Evolutionary conservation across 1,139 yeast species (phyloP).

Genomic region (Lodderomyces parapsilosis): DNA sequence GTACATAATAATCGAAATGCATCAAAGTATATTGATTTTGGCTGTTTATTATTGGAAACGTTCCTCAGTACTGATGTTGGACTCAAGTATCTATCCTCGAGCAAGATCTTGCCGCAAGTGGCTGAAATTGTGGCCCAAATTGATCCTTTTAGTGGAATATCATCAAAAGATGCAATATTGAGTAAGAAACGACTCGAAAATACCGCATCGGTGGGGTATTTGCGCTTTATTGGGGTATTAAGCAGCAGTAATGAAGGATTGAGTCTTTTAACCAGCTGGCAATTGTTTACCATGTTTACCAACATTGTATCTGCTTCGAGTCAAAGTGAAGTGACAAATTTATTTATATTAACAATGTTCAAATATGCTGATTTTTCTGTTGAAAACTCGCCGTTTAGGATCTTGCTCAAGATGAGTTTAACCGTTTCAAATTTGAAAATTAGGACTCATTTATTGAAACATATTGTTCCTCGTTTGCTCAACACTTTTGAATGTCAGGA

Average conservation of each 20-base stretch:
- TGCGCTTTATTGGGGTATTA: conserved; percentile 72
- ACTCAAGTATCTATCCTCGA: conserved; percentile 61
- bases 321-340: conserved; percentile 41
- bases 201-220: conserved; percentile 75
- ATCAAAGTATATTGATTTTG: conserved; percentile 63
- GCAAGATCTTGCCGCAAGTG: conserved; percentile 79
- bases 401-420: conserved; percentile 64
- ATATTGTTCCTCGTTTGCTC: conserved; percentile 46
- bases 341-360: conserved; percentile 56
- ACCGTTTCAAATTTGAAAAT: conserved; percentile 54
- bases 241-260: conserved; percentile 63
- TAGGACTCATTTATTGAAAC: conserved; percentile 55
- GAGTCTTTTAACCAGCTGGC: conserved; percentile 73
- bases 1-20: conserved; percentile 46
- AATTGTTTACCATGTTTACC: conserved; percentile 75
- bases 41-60: conserved; percentile 68
- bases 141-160: conserved; percentile 75
- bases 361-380: conserved; percentile 58
- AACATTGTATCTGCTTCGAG: conserved; percentile 59
- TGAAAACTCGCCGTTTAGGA: conserved; percentile 69
- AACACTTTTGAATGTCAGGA: conserved; percentile 31
- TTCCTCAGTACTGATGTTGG: conserved; percentile 68
- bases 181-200: conserved; percentile 57
- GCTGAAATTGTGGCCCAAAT: conserved; percentile 87
- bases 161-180: conserved; percentile 72